Conservation (phyloP, 2,329 filamentous ascomycete species). For the Beauveria caledonica region DNA sequence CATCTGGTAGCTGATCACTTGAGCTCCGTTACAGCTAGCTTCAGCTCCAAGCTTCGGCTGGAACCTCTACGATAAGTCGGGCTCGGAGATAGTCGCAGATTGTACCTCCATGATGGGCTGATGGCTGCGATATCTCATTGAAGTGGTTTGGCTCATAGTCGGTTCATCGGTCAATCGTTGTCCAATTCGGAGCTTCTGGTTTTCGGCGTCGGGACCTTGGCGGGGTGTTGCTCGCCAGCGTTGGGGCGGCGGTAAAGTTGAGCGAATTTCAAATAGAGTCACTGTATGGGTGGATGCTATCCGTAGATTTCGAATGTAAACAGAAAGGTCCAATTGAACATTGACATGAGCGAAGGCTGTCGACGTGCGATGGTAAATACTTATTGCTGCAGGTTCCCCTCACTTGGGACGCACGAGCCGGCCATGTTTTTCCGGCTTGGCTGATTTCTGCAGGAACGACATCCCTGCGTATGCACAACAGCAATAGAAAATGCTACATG, state of each 20-base stretch:
- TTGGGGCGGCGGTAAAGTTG: neutral
- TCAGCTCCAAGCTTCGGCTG: neutral
- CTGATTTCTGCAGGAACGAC: neutral
- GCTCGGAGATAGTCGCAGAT: neutral
- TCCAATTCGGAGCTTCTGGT: neutral
- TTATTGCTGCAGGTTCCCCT: conserved; percentile 1
- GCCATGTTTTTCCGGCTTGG: conserved; percentile 11
- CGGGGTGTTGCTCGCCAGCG: neutral
- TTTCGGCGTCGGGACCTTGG: neutral
- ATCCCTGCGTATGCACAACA: neutral
- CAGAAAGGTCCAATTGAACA: neutral
- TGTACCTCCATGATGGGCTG: neutral
- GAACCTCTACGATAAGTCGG: neutral
- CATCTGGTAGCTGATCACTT: neutral
- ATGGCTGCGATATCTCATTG: too few relatives aligned
- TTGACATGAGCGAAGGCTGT: neutral
- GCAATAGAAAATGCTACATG: neutral
- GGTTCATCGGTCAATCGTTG: too few relatives aligned
- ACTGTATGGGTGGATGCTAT: neutral
- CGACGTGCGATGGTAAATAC: neutral
- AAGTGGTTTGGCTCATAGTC: too few relatives aligned
- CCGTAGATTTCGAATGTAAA: neutral
- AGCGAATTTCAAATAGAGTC: neutral
- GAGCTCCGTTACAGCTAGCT: neutral
- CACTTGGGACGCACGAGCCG: neutral